Base-by-base conservation (phyloP, 805 yeast genomes). In the Yarrowia keelungensis region DNA sequence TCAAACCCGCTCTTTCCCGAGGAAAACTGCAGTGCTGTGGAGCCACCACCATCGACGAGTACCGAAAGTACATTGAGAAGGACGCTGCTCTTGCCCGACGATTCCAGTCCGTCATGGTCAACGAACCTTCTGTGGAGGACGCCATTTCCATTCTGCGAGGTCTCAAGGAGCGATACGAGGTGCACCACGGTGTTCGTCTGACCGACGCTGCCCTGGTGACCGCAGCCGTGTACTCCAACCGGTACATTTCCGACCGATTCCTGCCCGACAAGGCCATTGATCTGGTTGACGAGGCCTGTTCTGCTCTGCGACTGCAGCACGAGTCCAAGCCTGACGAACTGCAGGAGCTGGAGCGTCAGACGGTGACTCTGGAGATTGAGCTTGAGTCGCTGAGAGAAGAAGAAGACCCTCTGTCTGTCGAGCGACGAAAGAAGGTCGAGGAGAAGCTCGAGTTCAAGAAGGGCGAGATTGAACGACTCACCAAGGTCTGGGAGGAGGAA, bases 241-340 rank as follows among this genome's bases (percentile, higher is more conserved):
- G 99, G 71, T 94, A 94, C 77, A 91, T 94, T 69, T 90, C 96
- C 2, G 98, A 94, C 77, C 81, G 98, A 68, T 92, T 87, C 74
- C 81, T 94, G 46, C 99, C 99, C 0, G 99, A 94, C 76, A 94
- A 94, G 81, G 98, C 98, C 22, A 94, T 94, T 72, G 99, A 94
- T 78, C 84, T 94, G 72, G 95, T 94, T 1, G 99, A 94, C 79
- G 99, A 94, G 76, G 98, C 98, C 0, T 93, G 98, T 80, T 95
- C 98, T 3, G 97, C 97, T 0, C 82, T 94, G 69, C 83, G 99
- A 72, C 81, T 94, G 70, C 99, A 94, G 78, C 98, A 95, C 77
- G 99, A 94, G 79, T 92, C 97, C 1, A 93, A 92, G 76, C 99
- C 99, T 0, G 99, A 94, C 75, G 91, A 93, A 1, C 90, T 95